Evolutionary conservation across 805 yeast genomes (phyloP), one percentile per base, ranked within the genome.

Genomic region (Cyberlindnera xishuangbannaensis): DNA sequence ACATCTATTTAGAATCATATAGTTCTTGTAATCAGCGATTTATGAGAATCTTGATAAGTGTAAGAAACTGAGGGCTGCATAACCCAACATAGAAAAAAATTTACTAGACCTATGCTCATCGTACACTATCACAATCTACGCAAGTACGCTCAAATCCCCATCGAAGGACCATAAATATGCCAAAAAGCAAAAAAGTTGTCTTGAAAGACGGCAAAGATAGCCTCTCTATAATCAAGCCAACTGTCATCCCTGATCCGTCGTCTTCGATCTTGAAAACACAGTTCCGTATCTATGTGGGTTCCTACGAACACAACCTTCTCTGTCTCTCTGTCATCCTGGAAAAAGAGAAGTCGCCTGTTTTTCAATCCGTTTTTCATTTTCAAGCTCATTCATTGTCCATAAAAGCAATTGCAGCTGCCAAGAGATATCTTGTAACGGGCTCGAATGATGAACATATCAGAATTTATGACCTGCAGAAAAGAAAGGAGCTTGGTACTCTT

Each of bases 371-470:
- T 27, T 92, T 92, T 66, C 97, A 92, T 57, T 90, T 92, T 61
- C 86, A 90, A 48, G 95, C 98, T 1, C 98, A 92, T 59, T 67
- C 95, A 0, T 69, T 86, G 32, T 83, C 96, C 22, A 85, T 92
- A 36, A 81, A 88, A 56, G 71, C 92, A 30, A 67, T 92, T 45
- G 96, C 90, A 43, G 65, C 78, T 15, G 84, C 92, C 18, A 81
- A 75, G 48, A 67, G 96, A 51, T 87, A 86, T 53, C 64, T 92
- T 26, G 97, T 87, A 4, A 83, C 95, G 3, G 98, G 97, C 4
- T 79, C 95, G 4, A 90, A 90, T 55, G 98, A 92, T 56, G 97
- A 92, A 57, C 95, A 85, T 55, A 87, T 92, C 39, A 77, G 95
- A 48, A 83, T 92, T 13, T 92, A 92, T 56, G 98, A 92, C 62